Percentiles rank a stretch among this genome's conserved stretches.
Evolutionary conservation across 176 grass and related monocot genomes (phyloP).

Genomic region (sorghum (Sorghum bicolor)): Sorghum_bicolor_NCBIv3 NC_012875.2:44084501-44085000

Average conservation of each 20-base stretch:
- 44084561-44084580: slow-evolving; percentile 30
- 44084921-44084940: slow-evolving; percentile 41
- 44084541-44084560: slow-evolving; percentile 28
- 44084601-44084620: slow-evolving; percentile 37
- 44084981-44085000: slow-evolving; percentile 36
- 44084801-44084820: slow-evolving; percentile 15
- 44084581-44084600: slow-evolving; percentile 38
- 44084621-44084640: slow-evolving; percentile 15
- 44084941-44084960: slow-evolving; percentile 30
- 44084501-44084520: slow-evolving; percentile 33
- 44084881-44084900: slow-evolving; percentile 57
- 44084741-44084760: slow-evolving; percentile 50
- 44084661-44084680: slow-evolving; percentile 9
- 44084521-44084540: slow-evolving; percentile 42
- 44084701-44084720: slow-evolving; percentile 19
- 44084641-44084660: slow-evolving; percentile 35
- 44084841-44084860: slow-evolving; percentile 22
- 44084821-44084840: background rate
- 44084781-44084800: slow-evolving; percentile 32
- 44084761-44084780: slow-evolving; percentile 6
- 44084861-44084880: background rate
- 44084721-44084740: slow-evolving; percentile 1
- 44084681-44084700: slow-evolving; percentile 2
- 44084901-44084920: slow-evolving; percentile 58
- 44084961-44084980: background rate